Evolutionary conservation across 2,329 filamentous ascomycete species (phyloP), one percentile per base, ranked within the genome.

Genomic region (Claviceps spartinae): DNA sequence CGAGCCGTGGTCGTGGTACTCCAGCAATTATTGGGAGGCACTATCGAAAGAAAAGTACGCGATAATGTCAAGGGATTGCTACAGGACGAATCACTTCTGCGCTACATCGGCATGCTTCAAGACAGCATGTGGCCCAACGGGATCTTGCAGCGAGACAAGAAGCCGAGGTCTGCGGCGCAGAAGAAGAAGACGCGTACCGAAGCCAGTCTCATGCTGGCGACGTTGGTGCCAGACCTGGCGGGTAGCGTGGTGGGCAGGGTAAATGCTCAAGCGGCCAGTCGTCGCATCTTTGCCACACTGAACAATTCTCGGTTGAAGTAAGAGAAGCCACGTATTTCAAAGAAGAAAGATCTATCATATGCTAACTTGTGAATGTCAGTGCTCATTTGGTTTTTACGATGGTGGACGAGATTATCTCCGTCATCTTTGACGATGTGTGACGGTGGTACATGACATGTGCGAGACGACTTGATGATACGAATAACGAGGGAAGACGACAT

Each of bases 1-100:
- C 83, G 93, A 22, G 93, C 93, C 0, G 93, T 97, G 1, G 91
- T 98, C 4, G 89, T 98, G 9, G 91, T 98, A 2, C 76, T 98
- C 20, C 93, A 98, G 63, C 93, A 98, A 67, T 78, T 98, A 5
- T 81, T 98, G 1, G 93, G 93, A 14, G 91, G 93, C 22, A 97
- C 93, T 0, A 94, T 98, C 56, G 93, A 98, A 69, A 83, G 90
- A 54, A 96, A 95, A 67, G 86, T 97, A 34, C 83, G 93, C 20
- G 93, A 98, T 54, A 86, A 83, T 51, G 83, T 89, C 43, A 84
- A 82, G 58, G 73, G 77, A 44, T 71, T 94, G 1, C 71, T 88
- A 0, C 81, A 87, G 54, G 90, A 96, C 57, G 86, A 93, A 20
- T 82, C 82, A 3, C 69, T 97, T 9, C 72, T 91, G 43, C 80